Evolutionary conservation across 2,329 filamentous ascomycete species (phyloP).

Genomic region (Trichoderma sp.): DNA sequence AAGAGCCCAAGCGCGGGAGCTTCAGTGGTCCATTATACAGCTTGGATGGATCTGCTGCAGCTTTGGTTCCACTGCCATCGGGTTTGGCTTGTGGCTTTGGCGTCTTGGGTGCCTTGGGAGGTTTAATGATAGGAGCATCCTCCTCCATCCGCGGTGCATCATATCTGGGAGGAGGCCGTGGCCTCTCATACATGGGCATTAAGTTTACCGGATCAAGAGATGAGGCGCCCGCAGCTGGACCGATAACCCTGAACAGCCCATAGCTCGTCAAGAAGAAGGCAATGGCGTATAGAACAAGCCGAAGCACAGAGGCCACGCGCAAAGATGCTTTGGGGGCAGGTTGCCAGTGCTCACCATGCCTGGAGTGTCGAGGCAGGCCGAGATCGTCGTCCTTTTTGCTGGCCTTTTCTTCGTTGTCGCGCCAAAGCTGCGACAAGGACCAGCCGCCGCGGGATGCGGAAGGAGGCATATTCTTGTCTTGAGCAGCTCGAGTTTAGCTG

Average conservation of each 20-base stretch:
- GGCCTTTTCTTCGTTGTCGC: constrained; percentile 57
- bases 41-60: neutral
- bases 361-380: constrained; percentile 29
- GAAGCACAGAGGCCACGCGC: constrained; percentile 56
- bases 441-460: constrained; percentile 36
- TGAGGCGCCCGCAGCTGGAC: constrained; percentile 46
- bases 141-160: constrained; percentile 14
- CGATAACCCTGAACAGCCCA: constrained; percentile 30
- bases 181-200: neutral
- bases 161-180: constrained; percentile 13
- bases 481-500: neutral
- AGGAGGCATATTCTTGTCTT: neutral
- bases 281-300: constrained; percentile 50
- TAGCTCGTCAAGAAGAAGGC: constrained; percentile 59
- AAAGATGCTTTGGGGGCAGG: constrained; percentile 42
- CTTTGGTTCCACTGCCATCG: neutral
- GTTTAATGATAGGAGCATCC: neutral
- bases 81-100: neutral
- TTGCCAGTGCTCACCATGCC: constrained; percentile 42
- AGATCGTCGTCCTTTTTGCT: constrained; percentile 65
- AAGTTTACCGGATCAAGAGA: constrained; percentile 10
- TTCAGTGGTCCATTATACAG: constrained; percentile 70
- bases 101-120: neutral
- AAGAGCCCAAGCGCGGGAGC: constrained; percentile 64
- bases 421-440: constrained; percentile 45